Percentiles rank a stretch among this genome's conserved stretches.
These are phyloP conservation scores for Ophiocordyceps camponoti-rufipedis DNA, from an alignment of 2,329 filamentous ascomycete species.

Conservation along the genomic window DNA sequence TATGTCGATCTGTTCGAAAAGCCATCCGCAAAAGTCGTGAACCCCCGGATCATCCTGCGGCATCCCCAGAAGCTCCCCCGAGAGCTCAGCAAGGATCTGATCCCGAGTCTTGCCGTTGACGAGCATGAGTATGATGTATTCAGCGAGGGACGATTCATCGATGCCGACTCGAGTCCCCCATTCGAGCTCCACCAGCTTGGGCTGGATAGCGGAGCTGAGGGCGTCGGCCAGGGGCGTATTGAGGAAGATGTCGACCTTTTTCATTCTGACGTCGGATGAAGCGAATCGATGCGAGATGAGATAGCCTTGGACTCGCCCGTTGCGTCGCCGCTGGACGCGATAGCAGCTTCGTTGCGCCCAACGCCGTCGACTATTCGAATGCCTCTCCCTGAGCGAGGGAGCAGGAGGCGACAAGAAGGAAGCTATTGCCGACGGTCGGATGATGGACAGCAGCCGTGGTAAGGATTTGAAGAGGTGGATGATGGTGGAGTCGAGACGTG, in stretches of 20 bases:
- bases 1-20: constrained; percentile 70
- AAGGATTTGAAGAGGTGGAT: no score
- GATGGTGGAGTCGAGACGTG: no score
- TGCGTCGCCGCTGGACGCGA: neutral
- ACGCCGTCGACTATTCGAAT: no score
- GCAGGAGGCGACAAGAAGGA: no score
- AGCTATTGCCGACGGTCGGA: no score
- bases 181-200: constrained; percentile 81
- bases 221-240: constrained; percentile 73
- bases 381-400: no score
- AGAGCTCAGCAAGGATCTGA: constrained; percentile 74
- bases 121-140: constrained; percentile 96
- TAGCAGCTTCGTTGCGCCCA: neutral
- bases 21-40: constrained; percentile 71
- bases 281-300: neutral
- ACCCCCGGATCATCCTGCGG: constrained; percentile 69
- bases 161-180: constrained; percentile 62
- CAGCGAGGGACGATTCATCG: constrained; percentile 69
- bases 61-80: constrained; percentile 69
- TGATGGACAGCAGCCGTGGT: no score
- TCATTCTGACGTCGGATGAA: constrained; percentile 7
- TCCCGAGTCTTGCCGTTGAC: constrained; percentile 87
- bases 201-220: constrained; percentile 66
- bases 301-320: neutral
- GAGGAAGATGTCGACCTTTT: constrained; percentile 61